These are phyloP conservation scores for Vaccinium macrocarpon DNA, from an alignment of 148 eudicot genomes.

Conservation along the genomic window DNA sequence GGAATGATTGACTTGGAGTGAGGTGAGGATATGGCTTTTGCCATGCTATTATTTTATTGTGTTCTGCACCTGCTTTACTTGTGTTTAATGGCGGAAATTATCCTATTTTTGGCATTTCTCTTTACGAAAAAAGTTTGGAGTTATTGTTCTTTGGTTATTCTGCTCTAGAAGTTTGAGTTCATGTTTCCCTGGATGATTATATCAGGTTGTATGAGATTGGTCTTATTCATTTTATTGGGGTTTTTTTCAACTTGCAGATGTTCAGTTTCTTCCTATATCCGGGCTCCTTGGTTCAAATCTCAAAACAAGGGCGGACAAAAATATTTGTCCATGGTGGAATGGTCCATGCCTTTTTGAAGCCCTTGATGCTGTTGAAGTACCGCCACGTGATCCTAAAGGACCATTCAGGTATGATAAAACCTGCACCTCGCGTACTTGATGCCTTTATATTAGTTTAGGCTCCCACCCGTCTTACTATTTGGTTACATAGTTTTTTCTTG, in stretches of 20 bases:
- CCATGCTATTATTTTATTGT: not conserved
- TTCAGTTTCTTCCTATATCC: conserved; percentile 86
- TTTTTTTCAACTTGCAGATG: conserved; percentile 53
- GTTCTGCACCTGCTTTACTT: not conserved
- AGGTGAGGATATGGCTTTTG: not conserved
- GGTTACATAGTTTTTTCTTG: not conserved
- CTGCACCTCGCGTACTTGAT: not conserved
- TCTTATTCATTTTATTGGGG: not conserved
- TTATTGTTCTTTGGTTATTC: not conserved
- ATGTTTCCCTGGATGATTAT: not conserved
- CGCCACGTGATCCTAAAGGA: conserved; percentile 78
- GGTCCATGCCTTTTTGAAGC: conserved; percentile 94
- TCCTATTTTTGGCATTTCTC: not conserved
- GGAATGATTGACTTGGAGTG: not conserved
- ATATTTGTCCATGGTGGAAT: conserved; percentile 80
- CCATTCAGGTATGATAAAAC: conserved; percentile 60
- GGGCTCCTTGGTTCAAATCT: conserved; percentile 79
- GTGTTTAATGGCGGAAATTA: not conserved
- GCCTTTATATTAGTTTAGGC: not conserved
- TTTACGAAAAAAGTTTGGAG: not conserved
- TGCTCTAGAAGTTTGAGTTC: not conserved
- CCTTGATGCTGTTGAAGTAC: conserved; percentile 78
- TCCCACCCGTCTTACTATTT: not conserved
- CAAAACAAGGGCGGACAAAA: conserved; percentile 61
- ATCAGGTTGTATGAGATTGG: not conserved